phyloP scores from a whole-genome alignment of 805 yeast species.

The Candida morakotiae region DNA sequence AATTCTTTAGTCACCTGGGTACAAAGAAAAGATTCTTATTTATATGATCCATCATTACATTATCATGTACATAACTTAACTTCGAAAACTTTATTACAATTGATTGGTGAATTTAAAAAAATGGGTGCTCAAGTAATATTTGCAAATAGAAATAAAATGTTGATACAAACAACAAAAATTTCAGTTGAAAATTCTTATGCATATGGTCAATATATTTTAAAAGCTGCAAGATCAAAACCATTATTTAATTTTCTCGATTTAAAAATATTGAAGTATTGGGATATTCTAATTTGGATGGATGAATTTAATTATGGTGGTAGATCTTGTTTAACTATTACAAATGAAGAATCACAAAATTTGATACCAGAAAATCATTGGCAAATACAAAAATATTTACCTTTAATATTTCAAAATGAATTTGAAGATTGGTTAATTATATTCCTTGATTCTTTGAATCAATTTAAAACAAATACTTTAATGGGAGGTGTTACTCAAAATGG shows the following conservation, averaged over 20 bases:
- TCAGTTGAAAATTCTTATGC: conserved; percentile 87
- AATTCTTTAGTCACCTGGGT: conserved; percentile 85
- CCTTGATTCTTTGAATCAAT: conserved; percentile 58
- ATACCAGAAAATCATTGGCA: conserved; percentile 72
- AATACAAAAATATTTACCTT: conserved; percentile 67
- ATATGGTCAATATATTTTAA: conserved; percentile 77
- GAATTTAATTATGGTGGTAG: conserved; percentile 81
- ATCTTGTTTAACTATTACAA: conserved; percentile 43
- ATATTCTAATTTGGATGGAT: conserved; percentile 93
- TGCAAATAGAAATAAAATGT: conserved; percentile 73
- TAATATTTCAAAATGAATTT: conserved; percentile 74
- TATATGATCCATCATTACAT: conserved; percentile 75
- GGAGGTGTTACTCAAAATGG: conserved; percentile 28
- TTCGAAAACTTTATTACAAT: conserved; percentile 74
- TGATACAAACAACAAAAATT: conserved; percentile 69
- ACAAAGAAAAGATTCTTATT: conserved; percentile 62
- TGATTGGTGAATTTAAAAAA: conserved; percentile 71
- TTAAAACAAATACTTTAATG: conserved; percentile 36
- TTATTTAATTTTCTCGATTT: conserved; percentile 80
- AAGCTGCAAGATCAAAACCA: conserved; percentile 75
- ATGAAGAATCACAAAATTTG: conserved; percentile 40
- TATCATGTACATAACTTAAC: conserved; percentile 87
- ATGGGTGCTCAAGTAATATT: conserved; percentile 77
- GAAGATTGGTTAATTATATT: conserved; percentile 81
- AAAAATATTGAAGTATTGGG: conserved; percentile 79